Percentiles rank a stretch among this genome's conserved stretches.
Evolutionary conservation across 176 grass and related monocot genomes (phyloP).

Genomic region (Otatea glauca): DNA sequence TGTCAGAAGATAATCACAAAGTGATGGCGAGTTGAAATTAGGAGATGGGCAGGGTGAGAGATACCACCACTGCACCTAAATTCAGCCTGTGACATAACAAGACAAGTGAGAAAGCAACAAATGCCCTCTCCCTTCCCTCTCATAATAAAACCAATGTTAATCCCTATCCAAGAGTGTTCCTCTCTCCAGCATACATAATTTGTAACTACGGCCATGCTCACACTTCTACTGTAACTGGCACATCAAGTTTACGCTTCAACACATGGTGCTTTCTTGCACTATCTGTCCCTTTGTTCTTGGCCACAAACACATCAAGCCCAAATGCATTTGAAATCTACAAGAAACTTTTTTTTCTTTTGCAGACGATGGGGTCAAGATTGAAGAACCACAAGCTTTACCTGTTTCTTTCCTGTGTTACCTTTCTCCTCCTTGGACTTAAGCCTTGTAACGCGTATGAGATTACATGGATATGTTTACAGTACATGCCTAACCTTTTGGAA

Average conservation of each 20-base stretch:
- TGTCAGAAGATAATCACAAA: conserved; percentile 24
- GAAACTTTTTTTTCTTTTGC: neutral
- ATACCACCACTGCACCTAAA: conserved; percentile 19
- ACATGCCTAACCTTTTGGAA: conserved; percentile 26
- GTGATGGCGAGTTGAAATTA: conserved; percentile 40
- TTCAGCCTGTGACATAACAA: conserved; percentile 65
- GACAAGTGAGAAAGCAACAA: conserved; percentile 72
- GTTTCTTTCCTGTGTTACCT: conserved; percentile 22
- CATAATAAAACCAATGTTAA: conserved; percentile 4
- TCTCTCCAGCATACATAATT: neutral
- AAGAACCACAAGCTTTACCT: neutral
- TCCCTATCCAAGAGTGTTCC: neutral
- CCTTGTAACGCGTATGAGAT: neutral
- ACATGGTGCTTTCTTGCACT: conserved; percentile 17
- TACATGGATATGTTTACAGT: conserved; percentile 10
- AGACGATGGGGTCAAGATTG: conserved; percentile 1
- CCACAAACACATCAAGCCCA: neutral
- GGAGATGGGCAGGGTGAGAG: conserved; percentile 23
- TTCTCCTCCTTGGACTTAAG: conserved; percentile 37
- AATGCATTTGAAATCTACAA: neutral
- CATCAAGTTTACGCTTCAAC: neutral
- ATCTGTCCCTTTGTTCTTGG: conserved; percentile 56
- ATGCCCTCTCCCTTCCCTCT: neutral
- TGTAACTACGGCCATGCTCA: neutral
- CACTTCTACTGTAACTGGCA: neutral